phyloP scores from a whole-genome alignment of 176 grass and related monocot species.

The Triticum urartu region DNA sequence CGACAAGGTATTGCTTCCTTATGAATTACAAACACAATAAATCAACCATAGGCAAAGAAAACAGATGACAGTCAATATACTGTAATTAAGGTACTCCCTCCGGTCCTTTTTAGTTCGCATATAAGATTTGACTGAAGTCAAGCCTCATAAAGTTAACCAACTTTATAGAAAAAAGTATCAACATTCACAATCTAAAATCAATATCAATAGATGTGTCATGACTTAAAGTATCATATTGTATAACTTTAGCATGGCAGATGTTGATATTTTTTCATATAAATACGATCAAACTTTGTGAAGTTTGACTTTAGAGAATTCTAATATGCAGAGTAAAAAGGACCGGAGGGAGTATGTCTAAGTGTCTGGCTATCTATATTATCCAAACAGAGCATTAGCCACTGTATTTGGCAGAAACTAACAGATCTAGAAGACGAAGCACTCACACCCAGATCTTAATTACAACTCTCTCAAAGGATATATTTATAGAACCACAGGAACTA shows the following conservation, averaged over 20 bases:
- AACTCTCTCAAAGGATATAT: not conserved
- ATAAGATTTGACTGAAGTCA: too few relatives aligned
- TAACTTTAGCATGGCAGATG: too few relatives aligned
- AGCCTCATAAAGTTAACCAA: too few relatives aligned
- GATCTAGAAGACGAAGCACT: not conserved
- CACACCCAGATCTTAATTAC: not conserved
- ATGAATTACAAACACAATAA: not conserved
- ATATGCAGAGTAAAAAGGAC: too few relatives aligned
- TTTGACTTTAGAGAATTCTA: too few relatives aligned
- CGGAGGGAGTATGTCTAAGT: not conserved
- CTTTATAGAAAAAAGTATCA: too few relatives aligned
- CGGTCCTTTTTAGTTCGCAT: too few relatives aligned
- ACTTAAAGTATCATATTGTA: too few relatives aligned
- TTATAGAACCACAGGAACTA: not conserved
- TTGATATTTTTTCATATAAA: too few relatives aligned
- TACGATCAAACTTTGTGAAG: too few relatives aligned
- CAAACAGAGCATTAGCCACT: not conserved
- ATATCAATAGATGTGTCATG: too few relatives aligned
- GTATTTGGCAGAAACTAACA: not conserved
- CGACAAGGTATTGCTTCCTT: not conserved
- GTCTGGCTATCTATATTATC: not conserved
- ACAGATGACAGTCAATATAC: not conserved
- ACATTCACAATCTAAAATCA: too few relatives aligned
- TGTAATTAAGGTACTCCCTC: not conserved
- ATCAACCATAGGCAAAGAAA: not conserved